phyloP scores from a whole-genome alignment of 306 rosid genomes.

The Vigna angularis region DNA sequence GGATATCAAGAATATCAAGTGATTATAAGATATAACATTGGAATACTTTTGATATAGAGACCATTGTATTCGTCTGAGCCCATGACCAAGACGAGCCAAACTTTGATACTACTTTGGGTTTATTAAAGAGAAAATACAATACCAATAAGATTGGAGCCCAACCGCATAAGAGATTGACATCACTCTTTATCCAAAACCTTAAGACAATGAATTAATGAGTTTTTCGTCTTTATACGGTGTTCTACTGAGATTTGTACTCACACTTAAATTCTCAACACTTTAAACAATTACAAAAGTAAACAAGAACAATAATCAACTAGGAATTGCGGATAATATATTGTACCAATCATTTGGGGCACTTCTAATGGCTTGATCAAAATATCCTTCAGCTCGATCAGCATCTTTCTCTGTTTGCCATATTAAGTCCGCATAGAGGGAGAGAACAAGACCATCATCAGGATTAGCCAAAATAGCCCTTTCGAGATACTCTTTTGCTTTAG shows the following conservation, averaged over 20 bases:
- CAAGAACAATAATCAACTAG: background rate
- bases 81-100: too few relatives aligned
- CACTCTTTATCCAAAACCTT: too few relatives aligned
- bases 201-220: too few relatives aligned
- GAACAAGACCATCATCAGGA: slow-evolving; percentile 63
- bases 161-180: too few relatives aligned
- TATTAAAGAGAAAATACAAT: too few relatives aligned
- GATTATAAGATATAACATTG: slow-evolving; percentile 21
- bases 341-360: slow-evolving; percentile 74
- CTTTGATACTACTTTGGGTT: too few relatives aligned
- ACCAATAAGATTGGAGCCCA: too few relatives aligned
- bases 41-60: too few relatives aligned
- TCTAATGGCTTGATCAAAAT: slow-evolving; percentile 77
- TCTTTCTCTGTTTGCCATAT: slow-evolving; percentile 74
- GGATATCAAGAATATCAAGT: background rate
- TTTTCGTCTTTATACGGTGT: too few relatives aligned
- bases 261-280: too few relatives aligned
- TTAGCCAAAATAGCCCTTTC: slow-evolving; percentile 76
- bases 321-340: slow-evolving; percentile 6
- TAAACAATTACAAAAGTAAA: background rate
- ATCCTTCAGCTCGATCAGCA: slow-evolving; percentile 67
- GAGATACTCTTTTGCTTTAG: slow-evolving; percentile 72
- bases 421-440: slow-evolving; percentile 70
- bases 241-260: too few relatives aligned
- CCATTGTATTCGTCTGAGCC: too few relatives aligned